Evolutionary conservation across 2,329 filamentous ascomycete genomes (phyloP).

Genomic region (Fusarium anguioides): DNA sequence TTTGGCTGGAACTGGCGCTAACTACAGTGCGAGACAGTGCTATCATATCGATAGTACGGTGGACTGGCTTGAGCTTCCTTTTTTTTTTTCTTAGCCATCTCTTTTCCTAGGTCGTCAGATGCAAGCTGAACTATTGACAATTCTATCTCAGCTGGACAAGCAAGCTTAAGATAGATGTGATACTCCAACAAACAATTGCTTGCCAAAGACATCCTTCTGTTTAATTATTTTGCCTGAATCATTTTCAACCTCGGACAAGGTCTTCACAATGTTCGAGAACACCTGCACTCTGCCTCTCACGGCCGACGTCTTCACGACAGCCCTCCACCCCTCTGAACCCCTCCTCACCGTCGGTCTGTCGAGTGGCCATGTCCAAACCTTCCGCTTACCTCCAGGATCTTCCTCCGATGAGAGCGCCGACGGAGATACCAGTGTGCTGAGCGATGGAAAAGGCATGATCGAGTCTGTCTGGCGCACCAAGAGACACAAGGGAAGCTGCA

Average conservation of each 20-base stretch:
- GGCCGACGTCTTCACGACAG: slow-evolving; percentile 89
- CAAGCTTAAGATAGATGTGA: neutral
- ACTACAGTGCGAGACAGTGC: neutral
- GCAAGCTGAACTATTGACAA: neutral
- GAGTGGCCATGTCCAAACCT: slow-evolving; percentile 86
- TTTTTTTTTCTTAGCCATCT: slow-evolving; percentile 5
- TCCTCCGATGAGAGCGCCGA: slow-evolving; percentile 63
- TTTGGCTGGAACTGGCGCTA: neutral
- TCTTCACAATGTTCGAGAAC: slow-evolving; percentile 82
- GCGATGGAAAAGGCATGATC: slow-evolving; percentile 77
- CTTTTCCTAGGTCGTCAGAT: neutral
- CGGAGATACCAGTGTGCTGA: slow-evolving; percentile 61
- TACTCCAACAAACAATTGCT: neutral
- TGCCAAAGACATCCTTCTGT: neutral
- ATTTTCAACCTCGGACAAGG: neutral
- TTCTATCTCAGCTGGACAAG: neutral
- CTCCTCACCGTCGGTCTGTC: slow-evolving; percentile 87
- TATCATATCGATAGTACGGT: neutral
- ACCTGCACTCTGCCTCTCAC: slow-evolving; percentile 88
- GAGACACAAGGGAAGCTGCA: slow-evolving; percentile 93
- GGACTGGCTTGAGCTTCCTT: neutral
- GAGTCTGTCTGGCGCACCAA: slow-evolving; percentile 87
- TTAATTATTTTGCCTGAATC: neutral
- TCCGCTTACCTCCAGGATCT: slow-evolving; percentile 72
- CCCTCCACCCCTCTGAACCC: slow-evolving; percentile 84